A percentile compares a stretch with the other conserved stretches of the same genome.
These are phyloP conservation scores for Chlorella sp. DNA, from an alignment of 139 green algal genomes.

Conservation along the genomic window DNA sequence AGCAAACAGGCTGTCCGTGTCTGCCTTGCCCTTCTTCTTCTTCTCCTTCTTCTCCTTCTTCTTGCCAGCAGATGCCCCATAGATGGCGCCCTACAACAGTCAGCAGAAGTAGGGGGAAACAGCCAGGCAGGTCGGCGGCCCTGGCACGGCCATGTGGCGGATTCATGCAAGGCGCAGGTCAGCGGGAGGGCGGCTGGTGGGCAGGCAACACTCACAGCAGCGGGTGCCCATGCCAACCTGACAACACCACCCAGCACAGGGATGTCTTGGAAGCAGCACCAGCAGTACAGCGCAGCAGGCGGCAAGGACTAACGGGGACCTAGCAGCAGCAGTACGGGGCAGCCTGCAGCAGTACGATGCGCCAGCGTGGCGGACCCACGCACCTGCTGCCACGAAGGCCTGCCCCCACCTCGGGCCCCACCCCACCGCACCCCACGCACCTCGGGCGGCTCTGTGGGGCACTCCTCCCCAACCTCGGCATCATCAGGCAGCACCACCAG, in stretches of 20 bases:
- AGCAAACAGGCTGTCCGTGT: conserved; percentile 63
- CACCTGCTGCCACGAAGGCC: no score
- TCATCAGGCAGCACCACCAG: conserved; percentile 70
- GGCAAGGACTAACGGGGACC: no score
- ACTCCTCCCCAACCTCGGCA: conserved; percentile 54
- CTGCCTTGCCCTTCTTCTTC: conserved; percentile 49
- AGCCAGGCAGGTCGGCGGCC: background rate
- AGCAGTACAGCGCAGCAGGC: background rate
- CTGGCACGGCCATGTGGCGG: no score
- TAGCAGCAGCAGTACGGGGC: background rate
- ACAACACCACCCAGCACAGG: background rate
- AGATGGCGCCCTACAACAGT: conserved; percentile 16
- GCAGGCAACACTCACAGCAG: background rate
- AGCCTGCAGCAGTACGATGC: background rate
- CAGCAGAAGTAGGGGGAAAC: background rate
- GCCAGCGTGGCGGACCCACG: no score
- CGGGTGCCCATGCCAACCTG: background rate
- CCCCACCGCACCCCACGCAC: conserved; percentile 28
- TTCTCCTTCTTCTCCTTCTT: conserved; percentile 61
- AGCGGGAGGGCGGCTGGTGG: background rate
- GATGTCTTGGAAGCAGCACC: background rate
- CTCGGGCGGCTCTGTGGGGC: conserved; percentile 54
- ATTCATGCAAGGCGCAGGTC: no score
- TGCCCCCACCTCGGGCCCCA: background rate
- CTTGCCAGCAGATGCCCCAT: conserved; percentile 16